Conservation (phyloP, 257 asterid species). For the Lycium barbarum region DNA sequence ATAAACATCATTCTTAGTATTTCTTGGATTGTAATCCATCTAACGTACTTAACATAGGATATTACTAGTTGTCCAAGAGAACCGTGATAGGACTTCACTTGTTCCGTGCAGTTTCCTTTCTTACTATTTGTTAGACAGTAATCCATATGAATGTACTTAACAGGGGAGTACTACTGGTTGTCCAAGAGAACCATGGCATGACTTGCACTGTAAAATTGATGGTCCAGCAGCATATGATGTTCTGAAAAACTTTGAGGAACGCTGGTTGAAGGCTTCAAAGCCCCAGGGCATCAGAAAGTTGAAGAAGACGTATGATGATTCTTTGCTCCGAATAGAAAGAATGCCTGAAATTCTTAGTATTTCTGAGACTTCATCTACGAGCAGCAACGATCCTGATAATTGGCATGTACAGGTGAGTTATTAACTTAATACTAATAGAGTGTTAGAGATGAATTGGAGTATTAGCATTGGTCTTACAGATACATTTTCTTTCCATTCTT, state of each 20-base stretch:
- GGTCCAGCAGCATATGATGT: conserved; percentile 99
- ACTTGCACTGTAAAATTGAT: conserved; percentile 88
- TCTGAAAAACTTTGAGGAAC: conserved; percentile 84
- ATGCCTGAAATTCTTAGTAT: conserved; percentile 88
- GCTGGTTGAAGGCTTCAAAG: conserved; percentile 90
- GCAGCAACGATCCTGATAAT: conserved; percentile 72
- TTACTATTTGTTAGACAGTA: background rate
- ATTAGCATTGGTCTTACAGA: background rate
- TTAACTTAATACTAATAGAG: background rate
- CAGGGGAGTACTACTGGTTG: conserved; percentile 81
- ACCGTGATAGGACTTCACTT: conserved; percentile 82
- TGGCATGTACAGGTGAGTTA: conserved; percentile 90
- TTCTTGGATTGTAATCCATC: background rate
- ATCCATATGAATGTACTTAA: conserved; percentile 22
- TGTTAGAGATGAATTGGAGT: background rate
- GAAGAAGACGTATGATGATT: conserved; percentile 79
- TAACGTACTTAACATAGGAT: conserved; percentile 58
- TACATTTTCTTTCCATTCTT: conserved; percentile 26
- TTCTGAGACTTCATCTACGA: conserved; percentile 68
- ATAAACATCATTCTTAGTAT: background rate
- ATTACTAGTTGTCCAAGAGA: conserved; percentile 84
- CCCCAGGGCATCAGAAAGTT: conserved; percentile 85
- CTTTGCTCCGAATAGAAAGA: conserved; percentile 89
- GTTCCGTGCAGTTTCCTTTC: too few relatives aligned
- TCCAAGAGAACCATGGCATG: conserved; percentile 99